A percentile compares a stretch with the other conserved stretches of the same genome.
Conservation (phyloP, 2,329 filamentous ascomycete species). For the Blastomyces silverae region DNA sequence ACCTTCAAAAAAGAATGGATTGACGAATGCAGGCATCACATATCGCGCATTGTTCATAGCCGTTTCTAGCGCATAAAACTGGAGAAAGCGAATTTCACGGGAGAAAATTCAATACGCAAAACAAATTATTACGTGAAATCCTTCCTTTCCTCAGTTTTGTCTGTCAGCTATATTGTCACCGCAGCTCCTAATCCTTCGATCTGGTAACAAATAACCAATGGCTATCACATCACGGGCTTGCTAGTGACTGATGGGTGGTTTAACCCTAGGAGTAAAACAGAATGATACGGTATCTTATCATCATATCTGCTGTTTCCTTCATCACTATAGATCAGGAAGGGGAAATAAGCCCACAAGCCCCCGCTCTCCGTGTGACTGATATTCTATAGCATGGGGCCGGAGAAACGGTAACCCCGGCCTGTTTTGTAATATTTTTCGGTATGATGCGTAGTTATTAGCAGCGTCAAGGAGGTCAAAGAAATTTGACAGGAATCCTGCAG, state of each 20-base stretch:
- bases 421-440: conserved; percentile 31
- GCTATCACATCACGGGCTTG: not conserved
- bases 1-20: not conserved
- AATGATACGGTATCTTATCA: not conserved
- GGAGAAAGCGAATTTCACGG: not conserved
- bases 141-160: conserved; percentile 1
- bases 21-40: conserved; percentile 1
- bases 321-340: conserved; percentile 16
- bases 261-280: not conserved
- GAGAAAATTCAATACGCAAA: not conserved
- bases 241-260: not conserved
- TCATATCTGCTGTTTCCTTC: conserved; percentile 1
- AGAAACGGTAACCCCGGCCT: conserved; percentile 37
- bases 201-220: conserved; percentile 4
- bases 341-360: conserved; percentile 20
- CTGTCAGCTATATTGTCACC: conserved; percentile 5
- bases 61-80: not conserved
- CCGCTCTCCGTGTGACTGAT: conserved; percentile 16
- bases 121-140: conserved; percentile 5
- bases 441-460: conserved; percentile 32
- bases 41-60: conserved; percentile 1
- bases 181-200: not conserved
- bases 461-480: conserved; percentile 28
- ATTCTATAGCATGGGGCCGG: conserved; percentile 34
- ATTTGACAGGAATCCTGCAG: conserved; percentile 11